Conservation (phyloP, 768 basidiomycete genomes). For the Agrocybe praecox region DNA sequence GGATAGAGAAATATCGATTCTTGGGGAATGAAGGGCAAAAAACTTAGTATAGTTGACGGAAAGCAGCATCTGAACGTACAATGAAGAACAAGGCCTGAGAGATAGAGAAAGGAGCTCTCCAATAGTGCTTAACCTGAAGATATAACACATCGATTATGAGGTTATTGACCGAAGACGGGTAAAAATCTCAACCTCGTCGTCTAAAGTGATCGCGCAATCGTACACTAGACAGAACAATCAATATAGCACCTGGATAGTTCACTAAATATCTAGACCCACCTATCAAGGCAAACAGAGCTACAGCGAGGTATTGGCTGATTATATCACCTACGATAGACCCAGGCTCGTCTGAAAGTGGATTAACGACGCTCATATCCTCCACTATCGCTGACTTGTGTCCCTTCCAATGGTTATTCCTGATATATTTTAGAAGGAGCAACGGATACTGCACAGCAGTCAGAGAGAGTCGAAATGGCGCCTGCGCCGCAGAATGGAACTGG, state of each 20-base stretch:
- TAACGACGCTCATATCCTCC: too few species aligned
- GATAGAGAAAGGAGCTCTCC: constrained; percentile 36
- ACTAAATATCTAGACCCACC: constrained; percentile 3
- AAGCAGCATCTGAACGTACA: constrained; percentile 21
- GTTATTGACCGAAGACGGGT: background rate
- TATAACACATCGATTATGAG: background rate
- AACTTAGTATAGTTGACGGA: background rate
- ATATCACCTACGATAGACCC: background rate
- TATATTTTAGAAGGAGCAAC: too few species aligned
- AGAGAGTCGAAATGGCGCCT: too few species aligned
- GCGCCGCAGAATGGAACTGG: too few species aligned
- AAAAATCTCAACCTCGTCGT: constrained; percentile 32
- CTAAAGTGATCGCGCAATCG: constrained; percentile 37
- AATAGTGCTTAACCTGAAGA: constrained; percentile 38
- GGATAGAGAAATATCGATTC: constrained; percentile 20
- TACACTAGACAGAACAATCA: constrained; percentile 20
- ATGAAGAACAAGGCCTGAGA: constrained; percentile 39
- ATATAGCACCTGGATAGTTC: background rate
- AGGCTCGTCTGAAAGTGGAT: too few species aligned
- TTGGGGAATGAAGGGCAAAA: background rate
- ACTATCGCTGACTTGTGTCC: too few species aligned
- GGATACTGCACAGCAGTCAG: too few species aligned
- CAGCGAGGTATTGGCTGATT: background rate
- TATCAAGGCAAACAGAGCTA: constrained; percentile 15
- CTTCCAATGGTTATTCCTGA: too few species aligned